These are phyloP conservation scores for Rhodotorula sp. DNA, from an alignment of 1,284 basidiomycete species.

Conservation along the genomic window DNA sequence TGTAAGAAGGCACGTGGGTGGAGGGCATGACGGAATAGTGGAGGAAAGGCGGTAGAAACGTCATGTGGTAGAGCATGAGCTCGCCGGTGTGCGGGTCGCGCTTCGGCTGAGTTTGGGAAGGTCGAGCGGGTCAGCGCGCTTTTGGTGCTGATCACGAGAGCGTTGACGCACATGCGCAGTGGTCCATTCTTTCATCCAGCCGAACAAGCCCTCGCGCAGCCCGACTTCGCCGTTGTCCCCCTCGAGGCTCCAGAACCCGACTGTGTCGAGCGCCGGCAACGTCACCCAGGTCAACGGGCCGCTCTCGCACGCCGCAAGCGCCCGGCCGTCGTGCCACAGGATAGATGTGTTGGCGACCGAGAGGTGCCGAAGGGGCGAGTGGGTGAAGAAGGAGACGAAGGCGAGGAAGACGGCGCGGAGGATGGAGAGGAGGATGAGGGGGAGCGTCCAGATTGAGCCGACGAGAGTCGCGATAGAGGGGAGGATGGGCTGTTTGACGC, in stretches of 20 bases:
- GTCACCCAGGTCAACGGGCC: constrained; percentile 55
- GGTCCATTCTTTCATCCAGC: constrained; percentile 55
- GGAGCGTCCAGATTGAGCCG: constrained; percentile 53
- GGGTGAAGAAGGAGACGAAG: constrained; percentile 50
- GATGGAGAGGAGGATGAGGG: constrained; percentile 52
- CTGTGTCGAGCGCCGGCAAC: constrained; percentile 56
- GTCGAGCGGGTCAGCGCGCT: neutral
- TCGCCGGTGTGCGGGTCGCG: constrained; percentile 56
- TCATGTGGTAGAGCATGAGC: constrained; percentile 55
- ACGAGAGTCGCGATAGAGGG: constrained; percentile 58
- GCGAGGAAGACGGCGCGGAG: constrained; percentile 51
- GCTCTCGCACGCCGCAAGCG: constrained; percentile 57
- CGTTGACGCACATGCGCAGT: constrained; percentile 51
- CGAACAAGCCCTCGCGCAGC: constrained; percentile 40
- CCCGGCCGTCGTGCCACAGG: constrained; percentile 54
- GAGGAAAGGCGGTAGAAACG: constrained; percentile 55
- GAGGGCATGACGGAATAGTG: constrained; percentile 55
- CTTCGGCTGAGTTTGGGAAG: constrained; percentile 47
- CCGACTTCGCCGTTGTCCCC: constrained; percentile 42
- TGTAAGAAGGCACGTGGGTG: neutral
- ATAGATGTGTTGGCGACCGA: constrained; percentile 57
- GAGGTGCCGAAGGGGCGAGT: constrained; percentile 50
- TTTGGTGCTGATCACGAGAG: no score
- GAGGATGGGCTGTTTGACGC: constrained; percentile 51
- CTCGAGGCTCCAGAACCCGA: constrained; percentile 52